Conservation (phyloP, 177 flowering plant species). For the Vitis hybrid region DNA sequence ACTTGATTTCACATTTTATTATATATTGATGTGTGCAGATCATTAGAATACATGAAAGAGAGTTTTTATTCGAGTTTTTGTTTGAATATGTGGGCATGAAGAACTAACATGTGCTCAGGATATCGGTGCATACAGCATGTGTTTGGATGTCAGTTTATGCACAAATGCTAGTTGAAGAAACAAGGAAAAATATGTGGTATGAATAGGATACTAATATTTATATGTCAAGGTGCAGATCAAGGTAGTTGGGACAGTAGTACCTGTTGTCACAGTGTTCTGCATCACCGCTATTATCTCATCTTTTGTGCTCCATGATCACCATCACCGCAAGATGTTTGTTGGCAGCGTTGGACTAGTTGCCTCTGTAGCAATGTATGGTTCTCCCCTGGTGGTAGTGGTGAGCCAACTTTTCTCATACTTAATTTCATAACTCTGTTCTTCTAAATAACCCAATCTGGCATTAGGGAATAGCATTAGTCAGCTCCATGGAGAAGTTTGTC, state of each 20-base stretch:
- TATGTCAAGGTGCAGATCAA: conserved; percentile 41
- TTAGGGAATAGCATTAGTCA: background rate
- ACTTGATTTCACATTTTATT: background rate
- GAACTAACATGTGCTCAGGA: too few relatives aligned
- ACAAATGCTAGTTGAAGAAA: too few relatives aligned
- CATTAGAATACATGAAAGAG: too few relatives aligned
- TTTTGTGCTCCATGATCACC: conserved; percentile 52
- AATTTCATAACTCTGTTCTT: background rate
- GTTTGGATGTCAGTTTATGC: too few relatives aligned
- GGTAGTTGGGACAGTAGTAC: conserved; percentile 24
- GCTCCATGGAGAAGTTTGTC: background rate
- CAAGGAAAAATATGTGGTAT: background rate
- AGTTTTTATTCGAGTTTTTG: too few relatives aligned
- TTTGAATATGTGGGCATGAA: too few relatives aligned
- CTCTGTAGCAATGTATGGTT: conserved; percentile 65
- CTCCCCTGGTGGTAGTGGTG: conserved; percentile 72
- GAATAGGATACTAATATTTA: background rate
- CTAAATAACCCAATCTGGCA: too few relatives aligned
- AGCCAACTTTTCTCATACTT: conserved; percentile 18
- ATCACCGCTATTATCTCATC: conserved; percentile 37
- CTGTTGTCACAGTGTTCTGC: conserved; percentile 33
- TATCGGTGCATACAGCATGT: too few relatives aligned
- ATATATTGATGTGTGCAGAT: background rate
- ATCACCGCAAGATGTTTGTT: conserved; percentile 53
- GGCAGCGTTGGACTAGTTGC: conserved; percentile 63